Percentiles rank a stretch among this genome's conserved stretches.
Evolutionary conservation across 2,329 filamentous ascomycete species (phyloP).

Genomic region (Gremmenia infestans): DNA sequence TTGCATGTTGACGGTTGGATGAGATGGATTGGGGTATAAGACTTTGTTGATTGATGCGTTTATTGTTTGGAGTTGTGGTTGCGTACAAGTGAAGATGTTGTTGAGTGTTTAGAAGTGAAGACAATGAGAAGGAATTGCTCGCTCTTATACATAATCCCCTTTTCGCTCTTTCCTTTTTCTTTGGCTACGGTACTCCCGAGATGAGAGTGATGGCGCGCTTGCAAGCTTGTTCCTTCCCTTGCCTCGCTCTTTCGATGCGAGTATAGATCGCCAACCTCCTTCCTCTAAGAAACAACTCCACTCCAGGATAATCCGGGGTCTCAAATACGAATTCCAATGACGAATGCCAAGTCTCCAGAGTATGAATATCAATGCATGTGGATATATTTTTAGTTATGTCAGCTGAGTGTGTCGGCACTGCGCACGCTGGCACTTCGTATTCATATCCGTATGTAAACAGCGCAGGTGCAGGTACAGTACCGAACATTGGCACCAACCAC

Average conservation of each 20-base stretch:
- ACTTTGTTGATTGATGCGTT: not conserved
- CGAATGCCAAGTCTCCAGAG: not conserved
- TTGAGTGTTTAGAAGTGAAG: not conserved
- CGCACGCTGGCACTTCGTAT: no score
- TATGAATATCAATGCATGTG: no score
- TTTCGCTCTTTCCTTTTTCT: not conserved
- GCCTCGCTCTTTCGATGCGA: not conserved
- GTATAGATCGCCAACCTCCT: not conserved
- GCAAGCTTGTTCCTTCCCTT: not conserved
- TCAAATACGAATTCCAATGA: not conserved
- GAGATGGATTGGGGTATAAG: not conserved
- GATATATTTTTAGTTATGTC: no score
- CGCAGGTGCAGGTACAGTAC: no score
- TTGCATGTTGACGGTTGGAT: slow-evolving; percentile 9
- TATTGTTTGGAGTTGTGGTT: not conserved
- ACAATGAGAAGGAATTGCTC: not conserved
- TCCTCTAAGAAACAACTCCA: not conserved
- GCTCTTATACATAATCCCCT: not conserved
- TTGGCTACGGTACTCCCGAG: not conserved
- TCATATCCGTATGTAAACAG: no score
- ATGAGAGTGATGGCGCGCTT: not conserved
- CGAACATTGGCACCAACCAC: no score
- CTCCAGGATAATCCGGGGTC: not conserved
- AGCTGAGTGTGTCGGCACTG: no score
- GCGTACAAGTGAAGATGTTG: not conserved